Conservation (phyloP, 805 yeast genomes). For the baker's yeast (Saccharomyces cerevisiae) region DNA sequence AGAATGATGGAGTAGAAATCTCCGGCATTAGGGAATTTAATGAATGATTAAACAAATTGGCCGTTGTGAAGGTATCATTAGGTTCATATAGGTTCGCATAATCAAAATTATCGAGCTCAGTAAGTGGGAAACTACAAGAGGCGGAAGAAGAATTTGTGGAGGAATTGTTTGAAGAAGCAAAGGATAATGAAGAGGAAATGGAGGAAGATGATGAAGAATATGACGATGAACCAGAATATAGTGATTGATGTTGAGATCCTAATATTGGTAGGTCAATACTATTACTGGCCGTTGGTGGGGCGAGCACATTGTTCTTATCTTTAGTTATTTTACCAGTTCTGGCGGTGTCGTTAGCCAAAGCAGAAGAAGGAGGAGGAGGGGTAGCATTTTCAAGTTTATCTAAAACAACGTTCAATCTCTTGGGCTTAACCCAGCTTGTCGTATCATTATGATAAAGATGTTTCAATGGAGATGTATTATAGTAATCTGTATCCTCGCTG, state of each 20-base stretch:
- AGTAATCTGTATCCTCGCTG: slow-evolving; percentile 29
- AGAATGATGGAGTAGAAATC: neutral
- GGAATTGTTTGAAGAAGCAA: neutral
- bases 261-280: neutral
- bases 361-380: neutral
- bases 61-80: slow-evolving; percentile 1
- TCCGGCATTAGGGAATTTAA: neutral
- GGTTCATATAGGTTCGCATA: slow-evolving; percentile 1
- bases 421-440: slow-evolving; percentile 4
- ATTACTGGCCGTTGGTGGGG: neutral
- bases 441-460: slow-evolving; percentile 26
- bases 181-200: neutral
- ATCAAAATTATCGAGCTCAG: neutral
- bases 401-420: slow-evolving; percentile 4
- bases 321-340: neutral
- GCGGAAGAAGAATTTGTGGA: neutral
- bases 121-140: neutral
- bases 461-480: slow-evolving; percentile 28
- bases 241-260: neutral
- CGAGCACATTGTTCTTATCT: neutral
- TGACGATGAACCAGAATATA: neutral
- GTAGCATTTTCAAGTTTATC: neutral
- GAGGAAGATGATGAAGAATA: neutral
- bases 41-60: neutral
- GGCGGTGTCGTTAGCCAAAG: neutral